Base-by-base conservation (phyloP, 2,329 filamentous ascomycete species). In the Pestalotiopsis sp. region DNA sequence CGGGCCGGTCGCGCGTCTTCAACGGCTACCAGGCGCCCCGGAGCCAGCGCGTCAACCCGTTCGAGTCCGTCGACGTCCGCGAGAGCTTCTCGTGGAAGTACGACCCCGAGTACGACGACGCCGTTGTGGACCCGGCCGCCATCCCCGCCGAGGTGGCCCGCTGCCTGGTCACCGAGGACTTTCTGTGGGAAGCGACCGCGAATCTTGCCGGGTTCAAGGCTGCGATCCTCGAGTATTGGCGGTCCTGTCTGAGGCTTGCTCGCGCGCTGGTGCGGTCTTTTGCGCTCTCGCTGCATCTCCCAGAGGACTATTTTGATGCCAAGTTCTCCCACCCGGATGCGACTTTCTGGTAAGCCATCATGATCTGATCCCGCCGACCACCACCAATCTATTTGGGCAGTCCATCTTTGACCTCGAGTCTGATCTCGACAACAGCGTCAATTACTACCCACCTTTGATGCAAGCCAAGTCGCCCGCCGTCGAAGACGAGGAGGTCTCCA, bases 371-470 rank as follows among this genome's bases (percentile, higher is more conserved):
- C 20, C 20, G 20, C 20, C 20, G 1, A 23, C 20, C 20, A 36
- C 31, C 31, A 9, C 31, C 31, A 2, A 36, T 36, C 31, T 9
- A 36, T 20, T 68, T 86, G 85, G 66, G 83, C 83, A 31, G 27
- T 2, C 25, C 6, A 4, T 13, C 12, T 4, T 17, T 13, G 12
- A 12, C 4, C 31, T 36, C 23, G 2, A 20, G 4, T 49, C n/a
- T 64, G 4, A 17, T 23, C 5, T 1, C 2, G 4, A 20, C 14
- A 20, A 57, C 4, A 66, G 52, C 27, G 49, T 59, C 36, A 72
- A 84, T 67, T 83, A 83, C 70, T 86, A 86, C 67, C 84, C 83
- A 7, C 74, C 70, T 49, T 70, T 78, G 6, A 58, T 72, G 6
- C 56, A 68, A 12, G 68, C 63, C 7, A 31, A 23, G 4, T 12